A percentile compares a stretch with the other conserved stretches of the same genome.
Conservation (phyloP, 1,284 basidiomycete genomes). For the Cutaneotrichosporon cyanovorans region DNA sequence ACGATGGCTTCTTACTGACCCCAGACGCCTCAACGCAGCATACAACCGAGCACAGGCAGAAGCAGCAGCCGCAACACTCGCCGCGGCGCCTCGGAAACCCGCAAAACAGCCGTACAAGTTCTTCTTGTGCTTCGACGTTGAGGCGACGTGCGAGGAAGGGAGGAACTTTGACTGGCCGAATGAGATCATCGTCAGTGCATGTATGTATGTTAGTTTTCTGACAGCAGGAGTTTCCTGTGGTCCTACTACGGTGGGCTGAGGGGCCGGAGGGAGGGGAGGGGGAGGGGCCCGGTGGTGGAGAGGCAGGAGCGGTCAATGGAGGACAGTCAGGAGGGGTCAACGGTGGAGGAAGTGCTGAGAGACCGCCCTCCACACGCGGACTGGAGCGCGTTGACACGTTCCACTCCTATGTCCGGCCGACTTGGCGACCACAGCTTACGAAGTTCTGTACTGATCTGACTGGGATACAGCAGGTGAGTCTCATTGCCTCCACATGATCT, state of each 20-base stretch:
- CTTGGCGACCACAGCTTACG: slow-evolving; percentile 72
- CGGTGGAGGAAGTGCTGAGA: neutral
- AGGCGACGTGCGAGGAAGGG: slow-evolving; percentile 72
- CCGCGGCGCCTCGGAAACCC: neutral
- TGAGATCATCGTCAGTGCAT: slow-evolving; percentile 76
- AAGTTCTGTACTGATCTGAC: slow-evolving; percentile 80
- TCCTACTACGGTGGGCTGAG: slow-evolving; percentile 78
- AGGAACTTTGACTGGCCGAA: slow-evolving; percentile 70
- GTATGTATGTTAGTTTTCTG: neutral
- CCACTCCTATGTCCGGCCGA: slow-evolving; percentile 78
- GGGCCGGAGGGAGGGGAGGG: slow-evolving; percentile 54
- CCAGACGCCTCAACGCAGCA: slow-evolving; percentile 16
- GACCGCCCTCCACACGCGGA: neutral
- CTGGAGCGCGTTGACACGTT: slow-evolving; percentile 55
- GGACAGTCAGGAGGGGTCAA: neutral
- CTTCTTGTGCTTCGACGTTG: slow-evolving; percentile 56
- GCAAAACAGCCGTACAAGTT: slow-evolving; percentile 35
- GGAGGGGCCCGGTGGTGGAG: no score
- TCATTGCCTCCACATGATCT: no score
- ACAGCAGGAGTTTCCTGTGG: slow-evolving; percentile 51
- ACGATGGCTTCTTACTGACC: no score
- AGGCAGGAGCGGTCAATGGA: neutral
- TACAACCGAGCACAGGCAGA: slow-evolving; percentile 12
- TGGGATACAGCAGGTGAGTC: slow-evolving; percentile 77
- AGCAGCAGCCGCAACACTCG: neutral